Evolutionary conservation across 2,329 filamentous ascomycete species (phyloP), one percentile per base, ranked within the genome.

Genomic region (Diaporthe helianthi): DNA sequence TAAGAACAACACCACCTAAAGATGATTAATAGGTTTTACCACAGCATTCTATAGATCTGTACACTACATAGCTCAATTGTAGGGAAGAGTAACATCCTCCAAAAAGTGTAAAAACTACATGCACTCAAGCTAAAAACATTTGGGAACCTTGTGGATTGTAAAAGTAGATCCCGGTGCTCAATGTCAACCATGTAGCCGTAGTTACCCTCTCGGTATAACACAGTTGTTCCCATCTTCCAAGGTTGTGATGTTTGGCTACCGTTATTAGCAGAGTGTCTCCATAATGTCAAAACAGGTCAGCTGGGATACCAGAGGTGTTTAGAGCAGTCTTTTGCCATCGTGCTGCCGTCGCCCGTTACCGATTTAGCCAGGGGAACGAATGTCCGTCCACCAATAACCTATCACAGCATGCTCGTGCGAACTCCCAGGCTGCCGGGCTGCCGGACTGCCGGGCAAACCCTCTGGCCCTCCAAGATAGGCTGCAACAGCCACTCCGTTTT

Each of bases 151-250:
- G n/a, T n/a, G n/a, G n/a, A n/a, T n/a, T n/a, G n/a, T n/a, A n/a
- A n/a, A n/a, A n/a, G n/a, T n/a, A n/a, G n/a, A n/a, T n/a, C n/a
- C n/a, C n/a, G n/a, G n/a, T n/a, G n/a, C n/a, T n/a, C n/a, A n/a
- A n/a, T n/a, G n/a, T n/a, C 66, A 1, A 73, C 72, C 71, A 73
- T 70, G 60, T 71, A 73, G 64, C 69, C 69, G 68, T 70, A 73
- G 68, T 73, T 69, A n/a, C 66, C 65, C 13, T 53, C 29, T 3
- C 70, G 33, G 36, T 71, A 72, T 53, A 68, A 73, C 10, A 73
- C 65, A 2, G 72, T 73, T 73, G 64, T 73, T 72, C 7, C 72
- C 72, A 19, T 73, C 72, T 12, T n/a, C n/a, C n/a, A n/a, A n/a
- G n/a, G n/a, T n/a, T 73, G 55, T 4, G 55, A 65, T 4, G 72